Conservation (phyloP, 2,329 filamentous ascomycete species). For the Pseudogymnoascus sp. region DNA sequence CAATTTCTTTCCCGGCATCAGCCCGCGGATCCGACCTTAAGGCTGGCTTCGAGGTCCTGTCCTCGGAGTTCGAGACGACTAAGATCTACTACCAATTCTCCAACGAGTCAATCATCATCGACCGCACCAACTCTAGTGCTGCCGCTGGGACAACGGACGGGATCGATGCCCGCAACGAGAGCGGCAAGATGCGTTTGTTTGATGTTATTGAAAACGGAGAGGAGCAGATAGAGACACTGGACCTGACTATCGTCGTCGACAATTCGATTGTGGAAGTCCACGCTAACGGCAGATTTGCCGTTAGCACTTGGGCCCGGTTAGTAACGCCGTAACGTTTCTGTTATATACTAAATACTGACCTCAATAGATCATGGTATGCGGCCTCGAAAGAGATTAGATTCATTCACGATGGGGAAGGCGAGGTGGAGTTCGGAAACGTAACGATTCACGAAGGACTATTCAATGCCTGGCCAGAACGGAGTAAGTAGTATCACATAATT, state of each 20-base stretch:
- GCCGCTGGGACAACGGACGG: conserved; percentile 32
- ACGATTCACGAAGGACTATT: conserved; percentile 31
- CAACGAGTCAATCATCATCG: conserved; percentile 35
- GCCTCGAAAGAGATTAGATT: conserved; percentile 30
- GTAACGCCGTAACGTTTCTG: conserved; percentile 12
- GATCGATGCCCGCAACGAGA: conserved; percentile 26
- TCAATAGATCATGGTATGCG: conserved; percentile 30
- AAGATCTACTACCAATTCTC: conserved; percentile 38
- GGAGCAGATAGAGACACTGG: conserved; percentile 29
- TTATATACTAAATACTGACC: conserved; percentile 16
- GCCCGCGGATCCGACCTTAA: conserved; percentile 30
- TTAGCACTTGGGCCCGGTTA: conserved; percentile 37
- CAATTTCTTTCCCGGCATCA: conserved; percentile 30
- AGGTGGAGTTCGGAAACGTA: conserved; percentile 28
- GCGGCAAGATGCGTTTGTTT: not conserved
- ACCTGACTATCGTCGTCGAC: conserved; percentile 35
- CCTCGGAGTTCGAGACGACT: conserved; percentile 33
- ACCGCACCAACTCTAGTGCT: conserved; percentile 34
- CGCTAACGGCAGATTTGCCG: conserved; percentile 34
- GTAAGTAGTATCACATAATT: not conserved
- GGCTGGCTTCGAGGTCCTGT: conserved; percentile 35
- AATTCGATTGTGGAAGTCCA: conserved; percentile 33
- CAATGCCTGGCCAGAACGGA: conserved; percentile 31
- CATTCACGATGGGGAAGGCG: conserved; percentile 28
- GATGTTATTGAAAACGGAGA: conserved; percentile 27